Evolutionary conservation across 2,329 filamentous ascomycete species (phyloP).

Genomic region (Corinectria fuckeliana): DNA sequence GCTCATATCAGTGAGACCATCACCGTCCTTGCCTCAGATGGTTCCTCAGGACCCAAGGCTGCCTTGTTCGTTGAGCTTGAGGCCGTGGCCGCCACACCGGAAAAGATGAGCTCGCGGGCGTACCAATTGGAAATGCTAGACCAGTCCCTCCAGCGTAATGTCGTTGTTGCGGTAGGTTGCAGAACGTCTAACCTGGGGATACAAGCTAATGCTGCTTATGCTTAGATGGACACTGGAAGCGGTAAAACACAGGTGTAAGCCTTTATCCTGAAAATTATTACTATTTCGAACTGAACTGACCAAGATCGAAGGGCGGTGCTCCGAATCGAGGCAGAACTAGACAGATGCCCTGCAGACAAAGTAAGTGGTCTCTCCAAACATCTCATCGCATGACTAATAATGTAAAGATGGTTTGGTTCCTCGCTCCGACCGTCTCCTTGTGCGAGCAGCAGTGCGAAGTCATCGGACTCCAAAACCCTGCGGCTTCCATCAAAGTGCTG

Average conservation of each 20-base stretch:
- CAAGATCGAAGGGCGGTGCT: constrained; percentile 63
- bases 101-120: constrained; percentile 55
- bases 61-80: background rate
- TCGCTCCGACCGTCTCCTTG: constrained; percentile 72
- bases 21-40: constrained; percentile 9
- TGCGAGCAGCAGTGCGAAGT: constrained; percentile 70
- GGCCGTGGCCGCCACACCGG: constrained; percentile 10
- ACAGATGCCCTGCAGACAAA: constrained; percentile 59
- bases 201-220: constrained; percentile 13
- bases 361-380: constrained; percentile 58
- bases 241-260: constrained; percentile 80
- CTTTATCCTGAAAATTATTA: background rate
- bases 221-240: constrained; percentile 81
- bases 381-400: constrained; percentile 22
- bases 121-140: constrained; percentile 82
- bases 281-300: constrained; percentile 27
- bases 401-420: constrained; percentile 71
- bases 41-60: background rate
- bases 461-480: constrained; percentile 65
- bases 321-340: constrained; percentile 70
- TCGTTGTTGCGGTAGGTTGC: constrained; percentile 70
- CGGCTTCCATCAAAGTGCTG: constrained; percentile 66
- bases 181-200: background rate
- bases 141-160: constrained; percentile 70
- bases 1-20: constrained; percentile 26